Conservation (phyloP, 2,329 filamentous ascomycete species). For the Xylaria sp. region DNA sequence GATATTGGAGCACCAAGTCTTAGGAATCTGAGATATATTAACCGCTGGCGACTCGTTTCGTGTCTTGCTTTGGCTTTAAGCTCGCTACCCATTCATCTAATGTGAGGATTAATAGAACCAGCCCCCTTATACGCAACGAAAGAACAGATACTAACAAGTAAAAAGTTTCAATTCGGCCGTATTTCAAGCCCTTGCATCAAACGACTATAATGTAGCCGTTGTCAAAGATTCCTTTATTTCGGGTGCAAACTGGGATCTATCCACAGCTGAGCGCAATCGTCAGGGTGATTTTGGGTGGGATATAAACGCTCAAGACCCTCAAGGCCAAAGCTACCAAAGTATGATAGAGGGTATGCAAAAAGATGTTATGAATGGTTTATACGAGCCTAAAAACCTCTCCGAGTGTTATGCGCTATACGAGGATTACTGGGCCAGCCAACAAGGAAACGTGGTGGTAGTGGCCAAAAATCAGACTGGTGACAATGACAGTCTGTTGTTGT, state of each 20-base stretch:
- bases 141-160: not conserved
- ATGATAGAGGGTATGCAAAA: conserved; percentile 34
- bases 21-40: conserved; percentile 33
- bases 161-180: conserved; percentile 39
- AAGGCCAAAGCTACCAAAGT: conserved; percentile 17
- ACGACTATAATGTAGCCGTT: conserved; percentile 36
- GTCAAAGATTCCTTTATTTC: conserved; percentile 36
- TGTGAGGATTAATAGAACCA: conserved; percentile 28
- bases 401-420: conserved; percentile 38
- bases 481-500: conserved; percentile 38
- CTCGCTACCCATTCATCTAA: conserved; percentile 36
- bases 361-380: conserved; percentile 26
- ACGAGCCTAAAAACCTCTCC: conserved; percentile 29
- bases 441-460: conserved; percentile 38
- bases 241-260: conserved; percentile 29
- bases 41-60: conserved; percentile 18
- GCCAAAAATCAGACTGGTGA: conserved; percentile 33
- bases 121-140: not conserved
- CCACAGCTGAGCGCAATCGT: conserved; percentile 36
- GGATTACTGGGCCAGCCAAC: conserved; percentile 37
- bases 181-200: conserved; percentile 38
- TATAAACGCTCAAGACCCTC: conserved; percentile 10
- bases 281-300: conserved; percentile 34
- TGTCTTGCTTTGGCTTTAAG: conserved; percentile 30
- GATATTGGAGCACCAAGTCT: conserved; percentile 39